Conservation (phyloP, 176 grass and related monocot genomes). For the Oryza longistaminata region DNA sequence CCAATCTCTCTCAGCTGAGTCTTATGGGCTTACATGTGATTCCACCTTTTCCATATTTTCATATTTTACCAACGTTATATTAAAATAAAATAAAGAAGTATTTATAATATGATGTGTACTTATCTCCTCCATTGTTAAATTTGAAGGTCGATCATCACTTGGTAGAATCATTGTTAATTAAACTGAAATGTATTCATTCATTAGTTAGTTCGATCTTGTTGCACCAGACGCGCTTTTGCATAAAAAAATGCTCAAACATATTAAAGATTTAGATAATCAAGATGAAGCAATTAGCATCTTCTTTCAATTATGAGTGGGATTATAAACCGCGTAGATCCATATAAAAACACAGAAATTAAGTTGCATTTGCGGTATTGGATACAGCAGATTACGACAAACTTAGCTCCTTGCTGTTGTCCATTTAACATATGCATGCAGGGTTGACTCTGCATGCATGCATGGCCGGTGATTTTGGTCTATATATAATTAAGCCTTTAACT, state of each 20-base stretch:
- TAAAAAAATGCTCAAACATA: too few relatives aligned
- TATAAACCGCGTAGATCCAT: not conserved
- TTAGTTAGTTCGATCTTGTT: not conserved
- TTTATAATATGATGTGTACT: too few relatives aligned
- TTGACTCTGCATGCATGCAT: slow-evolving; percentile 11
- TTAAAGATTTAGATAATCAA: not conserved
- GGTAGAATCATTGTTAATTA: too few relatives aligned
- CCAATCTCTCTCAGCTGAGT: not conserved
- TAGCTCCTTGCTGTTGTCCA: not conserved
- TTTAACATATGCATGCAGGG: not conserved
- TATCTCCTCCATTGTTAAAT: too few relatives aligned
- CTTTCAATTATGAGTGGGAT: not conserved
- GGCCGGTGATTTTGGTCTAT: slow-evolving; percentile 31
- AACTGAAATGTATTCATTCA: too few relatives aligned
- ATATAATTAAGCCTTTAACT: not conserved
- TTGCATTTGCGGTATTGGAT: not conserved
- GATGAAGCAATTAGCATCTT: not conserved
- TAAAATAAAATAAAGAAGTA: too few relatives aligned
- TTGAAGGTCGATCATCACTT: too few relatives aligned
- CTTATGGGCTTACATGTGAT: not conserved
- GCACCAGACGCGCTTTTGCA: not conserved
- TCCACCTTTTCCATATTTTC: too few relatives aligned
- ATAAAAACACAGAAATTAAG: not conserved
- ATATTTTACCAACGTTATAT: too few relatives aligned
- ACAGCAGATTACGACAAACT: slow-evolving; percentile 12